Percentiles rank a stretch among this genome's conserved stretches.
These are phyloP conservation scores for Fusarium sp. DNA, from an alignment of 2,329 filamentous ascomycete species.

Conservation along the genomic window DNA sequence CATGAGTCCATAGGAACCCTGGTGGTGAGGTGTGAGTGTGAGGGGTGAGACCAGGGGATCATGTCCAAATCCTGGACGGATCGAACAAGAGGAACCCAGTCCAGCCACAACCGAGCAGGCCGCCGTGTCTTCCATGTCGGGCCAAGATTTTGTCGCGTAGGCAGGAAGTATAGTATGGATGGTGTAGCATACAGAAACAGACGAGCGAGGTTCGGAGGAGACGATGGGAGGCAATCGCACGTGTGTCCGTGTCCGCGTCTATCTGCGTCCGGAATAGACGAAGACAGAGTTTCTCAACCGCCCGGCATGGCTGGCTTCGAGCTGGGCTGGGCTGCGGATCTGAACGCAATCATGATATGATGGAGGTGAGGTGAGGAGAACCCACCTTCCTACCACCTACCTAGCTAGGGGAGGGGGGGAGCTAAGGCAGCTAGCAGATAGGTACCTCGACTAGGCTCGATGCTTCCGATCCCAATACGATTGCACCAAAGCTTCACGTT, in stretches of 20 bases:
- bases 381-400: background rate
- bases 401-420: slow-evolving; percentile 8
- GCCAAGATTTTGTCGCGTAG: slow-evolving; percentile 9
- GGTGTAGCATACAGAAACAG: background rate
- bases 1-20: slow-evolving; percentile 29
- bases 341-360: slow-evolving; percentile 36
- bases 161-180: slow-evolving; percentile 1
- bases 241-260: slow-evolving; percentile 8
- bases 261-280: slow-evolving; percentile 23
- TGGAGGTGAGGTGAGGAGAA: slow-evolving; percentile 8
- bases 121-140: slow-evolving; percentile 11
- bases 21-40: slow-evolving; percentile 30
- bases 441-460: slow-evolving; percentile 26
- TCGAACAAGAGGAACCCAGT: slow-evolving; percentile 9
- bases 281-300: slow-evolving; percentile 33
- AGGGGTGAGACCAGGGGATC: slow-evolving; percentile 41
- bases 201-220: slow-evolving; percentile 4
- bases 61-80: slow-evolving; percentile 30
- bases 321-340: background rate
- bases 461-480: slow-evolving; percentile 36
- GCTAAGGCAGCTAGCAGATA: slow-evolving; percentile 28
- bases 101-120: slow-evolving; percentile 31
- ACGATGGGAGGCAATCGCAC: slow-evolving; percentile 5
- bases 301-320: background rate
- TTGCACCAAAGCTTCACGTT: slow-evolving; percentile 36